Evolutionary conservation across 2,329 filamentous ascomycete species (phyloP), one percentile per base, ranked within the genome.

Genomic region (Penicillium sp.): DNA sequence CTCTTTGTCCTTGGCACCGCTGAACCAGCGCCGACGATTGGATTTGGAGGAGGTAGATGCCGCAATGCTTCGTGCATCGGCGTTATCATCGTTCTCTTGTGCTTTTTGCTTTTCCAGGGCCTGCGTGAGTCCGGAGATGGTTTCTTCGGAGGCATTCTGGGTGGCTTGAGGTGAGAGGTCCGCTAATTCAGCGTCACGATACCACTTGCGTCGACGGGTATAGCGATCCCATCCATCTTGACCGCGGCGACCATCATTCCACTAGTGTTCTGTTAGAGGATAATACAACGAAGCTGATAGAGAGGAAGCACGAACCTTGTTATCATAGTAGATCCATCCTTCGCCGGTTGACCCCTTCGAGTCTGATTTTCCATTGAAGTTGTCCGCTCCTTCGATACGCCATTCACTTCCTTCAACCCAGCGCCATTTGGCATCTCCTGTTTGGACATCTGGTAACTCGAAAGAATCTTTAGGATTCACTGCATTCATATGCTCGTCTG

Each of bases 311-410:
- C 79, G 60, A 78, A 91, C 91, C 86, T 96, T 97, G 73, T 93
- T 97, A 70, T 99, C 94, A 71, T 97, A 99, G 75, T 94, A 99
- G 38, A 96, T 91, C 94, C 94, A 99, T 1, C 93, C 94, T 65
- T 88, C 86, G 4, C 84, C 88, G 25, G 87, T 82, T 1, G 61
- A 67, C 39, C 67, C 66, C 70, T 76, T 72, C 67, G 70, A 57
- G 70, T 78, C 63, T 6, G 67, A 57, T 70, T 79, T 68, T 64
- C 76, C 70, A 71, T 57, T 69, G 3, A 45, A 39, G 23, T 61
- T 62, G 35, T 75, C 73, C 9, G 82, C 75, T 0, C 90, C 89
- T 67, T 97, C 93, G 27, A 97, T 87, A 53, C 86, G 85, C 94
- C 94, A 99, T 55, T 89, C 85, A 65, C 90, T 90, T 1, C 85